These are phyloP conservation scores for Termitomyces sp. DNA, from an alignment of 768 basidiomycete species.

Conservation along the genomic window DNA sequence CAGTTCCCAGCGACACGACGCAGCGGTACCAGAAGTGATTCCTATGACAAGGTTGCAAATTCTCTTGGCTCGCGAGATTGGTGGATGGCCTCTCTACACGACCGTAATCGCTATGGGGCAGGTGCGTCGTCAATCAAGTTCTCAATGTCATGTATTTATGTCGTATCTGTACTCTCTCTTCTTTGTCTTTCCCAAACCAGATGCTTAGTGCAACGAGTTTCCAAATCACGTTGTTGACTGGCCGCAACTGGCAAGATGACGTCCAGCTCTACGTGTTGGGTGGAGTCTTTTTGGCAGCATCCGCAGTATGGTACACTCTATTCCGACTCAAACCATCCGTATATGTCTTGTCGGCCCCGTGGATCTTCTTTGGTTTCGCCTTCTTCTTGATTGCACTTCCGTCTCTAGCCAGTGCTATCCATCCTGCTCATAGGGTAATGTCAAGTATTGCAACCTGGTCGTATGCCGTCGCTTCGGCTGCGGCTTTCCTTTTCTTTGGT, in stretches of 20 bases:
- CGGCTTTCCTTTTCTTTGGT: conserved; percentile 90
- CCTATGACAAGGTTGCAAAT: conserved; percentile 86
- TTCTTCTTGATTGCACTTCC: conserved; percentile 92
- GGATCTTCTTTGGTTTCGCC: conserved; percentile 87
- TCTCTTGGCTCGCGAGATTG: conserved; percentile 71
- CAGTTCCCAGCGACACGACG: conserved; percentile 39
- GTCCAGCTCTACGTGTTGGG: conserved; percentile 89
- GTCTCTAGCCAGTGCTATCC: conserved; percentile 57
- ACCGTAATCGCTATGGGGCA: conserved; percentile 85
- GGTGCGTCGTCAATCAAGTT: conserved; percentile 27
- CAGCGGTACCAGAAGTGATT: conserved; percentile 50
- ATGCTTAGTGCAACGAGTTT: conserved; percentile 91
- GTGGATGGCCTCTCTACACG: conserved; percentile 88
- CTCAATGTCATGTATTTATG: neutral
- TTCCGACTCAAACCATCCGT: conserved; percentile 87
- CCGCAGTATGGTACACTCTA: conserved; percentile 83
- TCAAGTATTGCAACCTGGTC: conserved; percentile 82
- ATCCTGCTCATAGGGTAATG: conserved; percentile 57
- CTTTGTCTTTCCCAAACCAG: conserved; percentile 23
- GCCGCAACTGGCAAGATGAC: conserved; percentile 76
- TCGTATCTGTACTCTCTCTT: neutral
- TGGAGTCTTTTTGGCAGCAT: conserved; percentile 79
- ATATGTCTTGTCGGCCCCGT: conserved; percentile 80
- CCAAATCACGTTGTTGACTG: conserved; percentile 88
- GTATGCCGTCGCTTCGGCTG: conserved; percentile 90